Conservation (phyloP, 371 early-diverging fungal species). For the Mucor mucedo region DNA sequence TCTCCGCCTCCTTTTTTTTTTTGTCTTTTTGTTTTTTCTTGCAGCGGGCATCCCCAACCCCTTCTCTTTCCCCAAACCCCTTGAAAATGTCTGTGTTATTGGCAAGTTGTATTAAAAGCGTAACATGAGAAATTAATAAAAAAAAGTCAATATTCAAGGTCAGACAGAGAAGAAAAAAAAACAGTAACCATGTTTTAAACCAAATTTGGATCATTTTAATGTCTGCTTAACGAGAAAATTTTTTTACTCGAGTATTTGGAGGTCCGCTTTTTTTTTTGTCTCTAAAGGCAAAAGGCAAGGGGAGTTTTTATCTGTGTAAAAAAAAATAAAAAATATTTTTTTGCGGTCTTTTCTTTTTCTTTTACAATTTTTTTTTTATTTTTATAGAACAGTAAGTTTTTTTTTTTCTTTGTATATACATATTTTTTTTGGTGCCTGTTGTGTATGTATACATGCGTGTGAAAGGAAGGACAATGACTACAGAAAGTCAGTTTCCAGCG, state of each 20-base stretch:
- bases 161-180: not conserved
- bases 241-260: not conserved
- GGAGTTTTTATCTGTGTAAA: not conserved
- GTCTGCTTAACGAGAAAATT: not conserved
- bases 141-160: not conserved
- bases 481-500: constrained; percentile 21
- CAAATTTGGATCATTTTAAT: constrained; percentile 1
- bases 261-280: constrained; percentile 4
- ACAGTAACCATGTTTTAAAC: not conserved
- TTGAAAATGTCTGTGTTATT: constrained; percentile 14
- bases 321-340: constrained; percentile 3
- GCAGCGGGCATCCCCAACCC: not conserved
- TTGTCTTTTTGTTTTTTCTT: not conserved
- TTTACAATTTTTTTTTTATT: constrained; percentile 1
- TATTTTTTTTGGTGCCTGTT: constrained; percentile 8
- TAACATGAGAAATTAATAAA: not conserved
- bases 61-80: not conserved
- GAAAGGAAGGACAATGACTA: not conserved
- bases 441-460: no score
- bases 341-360: constrained; percentile 7
- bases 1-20: constrained; percentile 2
- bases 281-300: not conserved
- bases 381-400: constrained; percentile 14
- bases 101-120: not conserved
- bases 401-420: constrained; percentile 10